Percentiles rank a stretch among this genome's conserved stretches.
phyloP scores from a whole-genome alignment of 2,329 filamentous ascomycete species.

The Rhytidhysteron rufulum region DNA sequence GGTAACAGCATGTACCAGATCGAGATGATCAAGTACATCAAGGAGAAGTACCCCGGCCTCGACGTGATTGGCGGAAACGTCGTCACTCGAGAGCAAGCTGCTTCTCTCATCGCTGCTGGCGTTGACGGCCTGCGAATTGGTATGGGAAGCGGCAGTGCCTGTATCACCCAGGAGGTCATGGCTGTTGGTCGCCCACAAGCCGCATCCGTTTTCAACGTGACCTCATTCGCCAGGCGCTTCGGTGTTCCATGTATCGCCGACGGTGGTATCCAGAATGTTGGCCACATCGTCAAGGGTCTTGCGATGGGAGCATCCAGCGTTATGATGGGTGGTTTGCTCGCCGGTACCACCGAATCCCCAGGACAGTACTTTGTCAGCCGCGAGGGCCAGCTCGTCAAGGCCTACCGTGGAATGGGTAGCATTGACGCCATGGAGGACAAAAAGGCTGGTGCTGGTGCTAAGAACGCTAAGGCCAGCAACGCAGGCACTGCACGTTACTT shows the following conservation, averaged over 20 bases:
- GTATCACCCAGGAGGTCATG: conserved; percentile 99
- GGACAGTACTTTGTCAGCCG: conserved; percentile 94
- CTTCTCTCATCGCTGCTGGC: conserved; percentile 84
- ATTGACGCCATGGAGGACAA: conserved; percentile 99
- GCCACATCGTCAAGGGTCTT: conserved; percentile 97
- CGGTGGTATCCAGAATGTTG: conserved; percentile 96
- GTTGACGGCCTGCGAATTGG: conserved; percentile 96
- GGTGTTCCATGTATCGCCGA: conserved; percentile 98
- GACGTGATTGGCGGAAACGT: conserved; percentile 99
- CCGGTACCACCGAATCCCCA: conserved; percentile 94
- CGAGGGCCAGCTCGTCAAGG: conserved; percentile 97
- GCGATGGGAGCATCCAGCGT: conserved; percentile 90
- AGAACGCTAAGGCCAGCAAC: conserved; percentile 70
- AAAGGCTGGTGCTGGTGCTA: conserved; percentile 75
- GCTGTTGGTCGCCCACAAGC: conserved; percentile 96
- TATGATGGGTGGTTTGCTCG: conserved; percentile 99
- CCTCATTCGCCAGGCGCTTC: conserved; percentile 83
- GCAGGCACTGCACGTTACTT: conserved; percentile 98
- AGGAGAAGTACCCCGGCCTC: conserved; percentile 76
- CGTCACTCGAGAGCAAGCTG: conserved; percentile 94
- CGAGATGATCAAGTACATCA: conserved; percentile 96
- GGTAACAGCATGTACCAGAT: conserved; percentile 99
- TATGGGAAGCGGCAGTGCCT: conserved; percentile 97
- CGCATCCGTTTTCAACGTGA: conserved; percentile 85
- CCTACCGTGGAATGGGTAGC: conserved; percentile 97